Conservation (phyloP, 2,329 filamentous ascomycete genomes). For the Metarhizium rileyi region DNA sequence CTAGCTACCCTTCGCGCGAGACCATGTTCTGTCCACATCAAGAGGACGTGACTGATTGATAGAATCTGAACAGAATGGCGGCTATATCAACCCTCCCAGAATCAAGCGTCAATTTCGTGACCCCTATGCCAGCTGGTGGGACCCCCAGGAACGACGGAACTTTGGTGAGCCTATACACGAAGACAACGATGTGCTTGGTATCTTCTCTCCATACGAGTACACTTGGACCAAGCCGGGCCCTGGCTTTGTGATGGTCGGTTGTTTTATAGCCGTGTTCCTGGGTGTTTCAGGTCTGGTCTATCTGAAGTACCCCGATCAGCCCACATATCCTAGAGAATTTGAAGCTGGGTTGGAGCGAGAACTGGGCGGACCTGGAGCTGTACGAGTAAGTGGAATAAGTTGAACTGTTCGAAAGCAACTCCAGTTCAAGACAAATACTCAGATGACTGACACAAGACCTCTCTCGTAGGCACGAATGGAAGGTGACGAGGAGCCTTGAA, state of each 20-base stretch:
- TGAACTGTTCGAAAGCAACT: neutral
- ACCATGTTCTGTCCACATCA: neutral
- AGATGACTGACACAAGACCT: neutral
- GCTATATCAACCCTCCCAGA: slow-evolving; percentile 67
- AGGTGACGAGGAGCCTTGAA: slow-evolving; percentile 44
- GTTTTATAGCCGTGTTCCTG: slow-evolving; percentile 55
- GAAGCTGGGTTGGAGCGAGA: slow-evolving; percentile 65
- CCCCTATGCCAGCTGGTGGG: slow-evolving; percentile 91
- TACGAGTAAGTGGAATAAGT: slow-evolving; percentile 45
- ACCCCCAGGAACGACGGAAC: slow-evolving; percentile 94
- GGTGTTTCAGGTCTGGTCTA: slow-evolving; percentile 59
- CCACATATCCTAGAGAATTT: slow-evolving; percentile 59
- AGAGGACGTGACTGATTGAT: slow-evolving; percentile 12
- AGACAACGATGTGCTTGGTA: slow-evolving; percentile 85
- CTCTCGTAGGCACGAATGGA: slow-evolving; percentile 40
- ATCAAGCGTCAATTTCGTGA: slow-evolving; percentile 89
- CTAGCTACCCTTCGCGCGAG: neutral
- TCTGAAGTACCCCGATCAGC: slow-evolving; percentile 61
- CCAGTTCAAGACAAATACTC: slow-evolving; percentile 14
- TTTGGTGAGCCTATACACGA: slow-evolving; percentile 95
- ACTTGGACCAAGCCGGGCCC: slow-evolving; percentile 67
- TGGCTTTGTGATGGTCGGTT: slow-evolving; percentile 56
- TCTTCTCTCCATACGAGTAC: slow-evolving; percentile 85
- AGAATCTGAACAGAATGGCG: slow-evolving; percentile 56
- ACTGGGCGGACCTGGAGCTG: slow-evolving; percentile 58